These are phyloP conservation scores for Penicillium nordicum DNA, from an alignment of 2,329 filamentous ascomycete genomes.

Conservation along the genomic window DNA sequence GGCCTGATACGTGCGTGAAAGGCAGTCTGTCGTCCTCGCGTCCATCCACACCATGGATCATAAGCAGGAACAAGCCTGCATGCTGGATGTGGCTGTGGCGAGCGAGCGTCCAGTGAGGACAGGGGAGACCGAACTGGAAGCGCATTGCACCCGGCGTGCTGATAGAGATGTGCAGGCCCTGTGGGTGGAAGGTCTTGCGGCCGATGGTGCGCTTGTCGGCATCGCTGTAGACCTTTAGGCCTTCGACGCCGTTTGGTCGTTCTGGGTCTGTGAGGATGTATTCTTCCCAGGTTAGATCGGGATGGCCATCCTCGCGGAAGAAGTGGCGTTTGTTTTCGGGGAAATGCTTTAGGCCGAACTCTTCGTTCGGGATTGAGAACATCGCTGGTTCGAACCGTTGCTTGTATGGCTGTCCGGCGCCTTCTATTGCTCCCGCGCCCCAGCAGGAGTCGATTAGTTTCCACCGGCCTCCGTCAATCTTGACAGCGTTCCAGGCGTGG, in stretches of 20 bases:
- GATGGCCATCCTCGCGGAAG: slow-evolving; percentile 68
- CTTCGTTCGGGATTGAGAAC: slow-evolving; percentile 67
- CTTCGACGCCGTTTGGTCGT: slow-evolving; percentile 43
- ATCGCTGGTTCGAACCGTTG: slow-evolving; percentile 63
- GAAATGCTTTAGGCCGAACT: slow-evolving; percentile 79
- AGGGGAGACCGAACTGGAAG: slow-evolving; percentile 77
- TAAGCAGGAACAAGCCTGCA: slow-evolving; percentile 65
- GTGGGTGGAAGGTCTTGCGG: slow-evolving; percentile 60
- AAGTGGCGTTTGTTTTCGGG: slow-evolving; percentile 66
- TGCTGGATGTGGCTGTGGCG: slow-evolving; percentile 55
- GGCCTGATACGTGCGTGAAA: slow-evolving; percentile 53
- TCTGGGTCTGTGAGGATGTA: slow-evolving; percentile 65
- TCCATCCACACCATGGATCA: slow-evolving; percentile 64
- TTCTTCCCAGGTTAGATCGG: slow-evolving; percentile 69
- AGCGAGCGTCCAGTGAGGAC: slow-evolving; percentile 77
- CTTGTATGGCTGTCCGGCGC: slow-evolving; percentile 57
- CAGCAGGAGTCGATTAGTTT: slow-evolving; percentile 90
- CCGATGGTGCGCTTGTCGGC: slow-evolving; percentile 51
- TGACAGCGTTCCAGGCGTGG: slow-evolving; percentile 92
- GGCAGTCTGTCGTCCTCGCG: slow-evolving; percentile 65
- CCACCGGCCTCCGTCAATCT: slow-evolving; percentile 82
- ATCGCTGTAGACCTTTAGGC: slow-evolving; percentile 47
- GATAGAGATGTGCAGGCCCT: slow-evolving; percentile 58
- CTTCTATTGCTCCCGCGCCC: slow-evolving; percentile 73
- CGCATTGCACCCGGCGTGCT: slow-evolving; percentile 58